Evolutionary conservation across 805 yeast genomes (phyloP).

Genomic region (Isabelozyma gotoi): DNA sequence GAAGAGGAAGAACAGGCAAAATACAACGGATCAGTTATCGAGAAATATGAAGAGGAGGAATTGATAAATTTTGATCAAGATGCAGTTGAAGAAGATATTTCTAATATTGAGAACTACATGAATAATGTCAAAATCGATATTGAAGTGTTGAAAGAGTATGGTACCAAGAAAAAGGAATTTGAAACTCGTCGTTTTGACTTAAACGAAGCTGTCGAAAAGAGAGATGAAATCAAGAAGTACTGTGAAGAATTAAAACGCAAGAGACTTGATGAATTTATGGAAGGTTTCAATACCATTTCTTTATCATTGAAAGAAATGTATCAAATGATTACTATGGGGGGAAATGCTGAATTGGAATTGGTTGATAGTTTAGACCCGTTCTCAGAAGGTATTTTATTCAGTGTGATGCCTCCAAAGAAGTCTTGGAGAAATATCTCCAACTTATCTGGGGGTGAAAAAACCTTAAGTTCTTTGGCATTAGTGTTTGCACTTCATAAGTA

Average conservation of each 20-base stretch:
- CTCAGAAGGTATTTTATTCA: slow-evolving; percentile 91
- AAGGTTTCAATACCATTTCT: slow-evolving; percentile 85
- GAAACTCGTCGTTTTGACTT: slow-evolving; percentile 62
- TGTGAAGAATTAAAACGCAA: slow-evolving; percentile 71
- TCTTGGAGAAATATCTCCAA: slow-evolving; percentile 96
- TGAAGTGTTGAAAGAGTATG: slow-evolving; percentile 76
- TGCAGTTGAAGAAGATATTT: slow-evolving; percentile 50
- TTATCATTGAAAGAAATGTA: slow-evolving; percentile 93
- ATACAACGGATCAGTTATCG: slow-evolving; percentile 37
- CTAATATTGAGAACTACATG: slow-evolving; percentile 52
- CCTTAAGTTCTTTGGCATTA: slow-evolving; percentile 88
- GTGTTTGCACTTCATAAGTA: slow-evolving; percentile 95
- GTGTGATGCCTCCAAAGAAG: slow-evolving; percentile 99
- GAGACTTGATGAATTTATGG: slow-evolving; percentile 87
- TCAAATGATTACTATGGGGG: slow-evolving; percentile 98
- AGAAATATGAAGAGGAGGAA: slow-evolving; percentile 51
- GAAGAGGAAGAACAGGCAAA: slow-evolving; percentile 33
- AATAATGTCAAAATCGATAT: slow-evolving; percentile 63
- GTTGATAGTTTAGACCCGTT: slow-evolving; percentile 98
- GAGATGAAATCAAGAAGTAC: slow-evolving; percentile 62
- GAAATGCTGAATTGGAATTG: slow-evolving; percentile 94
- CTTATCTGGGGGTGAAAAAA: slow-evolving; percentile 96
- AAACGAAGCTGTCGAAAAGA: slow-evolving; percentile 60
- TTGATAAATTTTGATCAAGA: slow-evolving; percentile 48
- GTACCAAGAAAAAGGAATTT: slow-evolving; percentile 62